Percentiles rank a stretch among this genome's conserved stretches.
Evolutionary conservation across 2,329 filamentous ascomycete genomes (phyloP).

Genomic region (Botrytis porri): DNA sequence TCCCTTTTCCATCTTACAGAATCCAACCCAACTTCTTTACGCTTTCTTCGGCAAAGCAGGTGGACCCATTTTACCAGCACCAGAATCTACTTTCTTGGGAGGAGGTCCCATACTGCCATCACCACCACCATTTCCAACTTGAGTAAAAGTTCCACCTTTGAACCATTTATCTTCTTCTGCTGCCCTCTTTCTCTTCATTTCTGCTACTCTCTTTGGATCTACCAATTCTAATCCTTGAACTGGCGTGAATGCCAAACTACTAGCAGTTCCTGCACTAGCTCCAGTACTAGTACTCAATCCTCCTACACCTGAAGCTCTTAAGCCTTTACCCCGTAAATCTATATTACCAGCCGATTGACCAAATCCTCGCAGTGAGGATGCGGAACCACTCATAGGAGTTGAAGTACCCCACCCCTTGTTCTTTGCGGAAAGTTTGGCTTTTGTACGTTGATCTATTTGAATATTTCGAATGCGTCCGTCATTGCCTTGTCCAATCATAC

Average conservation of each 20-base stretch:
- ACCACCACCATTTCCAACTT: conserved; percentile 57
- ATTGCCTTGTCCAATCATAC: conserved; percentile 89
- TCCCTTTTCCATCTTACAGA: background rate
- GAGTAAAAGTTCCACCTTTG: conserved; percentile 94
- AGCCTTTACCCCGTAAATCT: conserved; percentile 67
- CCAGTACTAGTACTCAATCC: conserved; percentile 52
- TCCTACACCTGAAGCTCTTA: conserved; percentile 80
- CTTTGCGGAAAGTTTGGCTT: conserved; percentile 90
- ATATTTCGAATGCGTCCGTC: conserved; percentile 84
- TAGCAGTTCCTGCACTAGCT: conserved; percentile 69
- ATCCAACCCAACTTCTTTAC: background rate
- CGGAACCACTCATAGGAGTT: conserved; percentile 61
- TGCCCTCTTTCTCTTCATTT: conserved; percentile 85
- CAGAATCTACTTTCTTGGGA: conserved; percentile 72
- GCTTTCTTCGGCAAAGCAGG: conserved; percentile 32
- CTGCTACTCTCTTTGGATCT: conserved; percentile 85
- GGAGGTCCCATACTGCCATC: conserved; percentile 74
- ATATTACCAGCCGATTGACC: conserved; percentile 61
- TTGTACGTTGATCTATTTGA: conserved; percentile 89
- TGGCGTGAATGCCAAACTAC: conserved; percentile 87
- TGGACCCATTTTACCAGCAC: conserved; percentile 49
- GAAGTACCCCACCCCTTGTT: conserved; percentile 89
- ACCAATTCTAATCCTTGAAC: conserved; percentile 94
- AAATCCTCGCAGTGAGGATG: conserved; percentile 80
- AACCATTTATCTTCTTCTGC: conserved; percentile 96